A percentile compares a stretch with the other conserved stretches of the same genome.
Conservation (phyloP, 2,329 filamentous ascomycete species). For the Phialophora expanda region DNA sequence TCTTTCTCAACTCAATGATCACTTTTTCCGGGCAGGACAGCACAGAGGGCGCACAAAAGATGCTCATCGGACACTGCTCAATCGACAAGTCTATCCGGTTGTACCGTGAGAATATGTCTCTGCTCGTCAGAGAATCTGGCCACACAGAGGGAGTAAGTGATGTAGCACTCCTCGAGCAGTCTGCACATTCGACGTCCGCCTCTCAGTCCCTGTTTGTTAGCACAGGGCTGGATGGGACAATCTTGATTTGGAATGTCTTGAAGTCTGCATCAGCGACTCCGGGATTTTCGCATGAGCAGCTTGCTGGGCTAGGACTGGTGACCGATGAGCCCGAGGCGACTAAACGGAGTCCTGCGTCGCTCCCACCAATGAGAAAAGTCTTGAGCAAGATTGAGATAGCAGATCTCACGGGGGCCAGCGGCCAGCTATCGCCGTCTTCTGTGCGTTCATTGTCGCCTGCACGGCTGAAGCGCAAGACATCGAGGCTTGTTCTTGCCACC, state of each 20-base stretch:
- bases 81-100: constrained; percentile 94
- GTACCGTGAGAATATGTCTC: constrained; percentile 78
- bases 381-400: constrained; percentile 86
- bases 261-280: constrained; percentile 46
- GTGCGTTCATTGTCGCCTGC: constrained; percentile 54
- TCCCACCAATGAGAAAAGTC: constrained; percentile 80
- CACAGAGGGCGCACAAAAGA: constrained; percentile 53
- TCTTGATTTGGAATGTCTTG: constrained; percentile 74
- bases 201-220: constrained; percentile 63
- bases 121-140: constrained; percentile 89
- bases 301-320: constrained; percentile 41
- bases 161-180: constrained; percentile 68
- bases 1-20: constrained; percentile 78
- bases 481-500: constrained; percentile 55
- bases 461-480: constrained; percentile 61
- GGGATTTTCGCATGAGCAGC: constrained; percentile 39
- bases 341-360: constrained; percentile 60
- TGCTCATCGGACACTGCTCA: constrained; percentile 86
- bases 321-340: constrained; percentile 46
- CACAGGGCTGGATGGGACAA: constrained; percentile 77
- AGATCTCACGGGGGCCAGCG: constrained; percentile 68
- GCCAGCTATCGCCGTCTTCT: constrained; percentile 50
- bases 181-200: constrained; percentile 58
- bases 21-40: constrained; percentile 56
- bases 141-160: constrained; percentile 94